Evolutionary conservation across 352 stramenopile species (phyloP).

Genomic region (Phytopythium ostracodes): DNA sequence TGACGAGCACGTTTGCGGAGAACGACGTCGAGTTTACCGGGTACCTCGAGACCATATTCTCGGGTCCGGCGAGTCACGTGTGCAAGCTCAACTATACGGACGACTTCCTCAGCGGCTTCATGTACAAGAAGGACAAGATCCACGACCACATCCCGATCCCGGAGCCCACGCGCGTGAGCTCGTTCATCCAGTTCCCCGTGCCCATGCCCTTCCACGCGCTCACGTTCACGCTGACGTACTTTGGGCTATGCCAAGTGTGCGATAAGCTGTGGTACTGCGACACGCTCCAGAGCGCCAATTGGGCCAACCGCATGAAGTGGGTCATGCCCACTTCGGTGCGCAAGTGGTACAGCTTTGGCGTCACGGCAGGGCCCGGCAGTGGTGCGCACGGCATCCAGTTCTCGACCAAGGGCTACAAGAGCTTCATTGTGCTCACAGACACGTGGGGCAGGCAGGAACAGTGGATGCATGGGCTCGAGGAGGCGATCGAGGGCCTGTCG

Average conservation of each 20-base stretch:
- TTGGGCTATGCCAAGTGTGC: conserved; percentile 82
- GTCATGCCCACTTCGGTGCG: conserved; percentile 81
- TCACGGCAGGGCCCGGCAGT: conserved; percentile 71
- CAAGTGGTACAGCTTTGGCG: conserved; percentile 87
- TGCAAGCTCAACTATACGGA: conserved; percentile 84
- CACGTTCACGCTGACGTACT: conserved; percentile 83
- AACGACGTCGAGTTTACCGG: conserved; percentile 64
- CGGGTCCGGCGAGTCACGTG: conserved; percentile 66
- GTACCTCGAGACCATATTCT: conserved; percentile 86
- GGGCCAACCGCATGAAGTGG: conserved; percentile 88
- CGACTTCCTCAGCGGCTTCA: conserved; percentile 83
- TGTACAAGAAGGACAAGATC: conserved; percentile 91
- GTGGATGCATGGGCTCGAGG: conserved; percentile 83
- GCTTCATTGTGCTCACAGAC: conserved; percentile 81
- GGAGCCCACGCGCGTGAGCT: conserved; percentile 79
- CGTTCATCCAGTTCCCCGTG: conserved; percentile 86
- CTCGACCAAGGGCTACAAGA: conserved; percentile 87
- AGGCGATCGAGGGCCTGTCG: conserved; percentile 62
- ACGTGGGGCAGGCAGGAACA: conserved; percentile 86
- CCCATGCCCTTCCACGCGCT: conserved; percentile 87
- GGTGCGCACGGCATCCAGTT: conserved; percentile 85
- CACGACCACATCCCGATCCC: conserved; percentile 87
- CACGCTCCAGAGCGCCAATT: conserved; percentile 78
- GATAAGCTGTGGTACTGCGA: conserved; percentile 89
- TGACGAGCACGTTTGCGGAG: conserved; percentile 54